Conservation (phyloP, 768 basidiomycete genomes). For the Goffeauzyma gilvescens region DNA sequence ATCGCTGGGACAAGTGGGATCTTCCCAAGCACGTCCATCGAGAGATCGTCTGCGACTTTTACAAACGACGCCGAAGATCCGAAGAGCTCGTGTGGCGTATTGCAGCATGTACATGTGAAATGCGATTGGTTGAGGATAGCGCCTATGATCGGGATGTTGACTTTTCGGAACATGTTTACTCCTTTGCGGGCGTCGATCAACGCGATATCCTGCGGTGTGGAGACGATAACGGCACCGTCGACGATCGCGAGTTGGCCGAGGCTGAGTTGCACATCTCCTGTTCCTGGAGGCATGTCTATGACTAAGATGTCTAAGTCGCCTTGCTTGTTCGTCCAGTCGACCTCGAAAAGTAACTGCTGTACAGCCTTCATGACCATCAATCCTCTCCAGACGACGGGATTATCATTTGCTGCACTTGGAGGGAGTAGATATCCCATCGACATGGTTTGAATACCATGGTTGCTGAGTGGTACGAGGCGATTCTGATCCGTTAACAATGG, state of each 20-base stretch:
- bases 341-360: constrained; percentile 85
- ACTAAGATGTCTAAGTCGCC: constrained; percentile 62
- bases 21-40: constrained; percentile 53
- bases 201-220: constrained; percentile 87
- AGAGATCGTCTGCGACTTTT: constrained; percentile 41
- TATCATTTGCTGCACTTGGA: constrained; percentile 42
- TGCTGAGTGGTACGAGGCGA: constrained; percentile 45
- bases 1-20: constrained; percentile 61
- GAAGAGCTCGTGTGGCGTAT: constrained; percentile 45
- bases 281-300: constrained; percentile 91
- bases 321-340: constrained; percentile 49
- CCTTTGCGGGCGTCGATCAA: constrained; percentile 81
- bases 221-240: constrained; percentile 77
- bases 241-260: constrained; percentile 70
- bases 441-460: constrained; percentile 84
- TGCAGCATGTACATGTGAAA: constrained; percentile 59
- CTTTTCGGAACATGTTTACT: constrained; percentile 75
- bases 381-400: constrained; percentile 82
- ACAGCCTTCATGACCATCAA: constrained; percentile 98
- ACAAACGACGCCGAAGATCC: constrained; percentile 52
- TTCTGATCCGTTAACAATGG: constrained; percentile 41
- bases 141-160: constrained; percentile 76
- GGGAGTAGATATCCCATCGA: constrained; percentile 84
- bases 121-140: constrained; percentile 73
- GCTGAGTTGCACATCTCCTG: constrained; percentile 84